A percentile compares a stretch with the other conserved stretches of the same genome.
Evolutionary conservation across 2,329 filamentous ascomycete genomes (phyloP).

Genomic region (Epichloe festucae): DNA sequence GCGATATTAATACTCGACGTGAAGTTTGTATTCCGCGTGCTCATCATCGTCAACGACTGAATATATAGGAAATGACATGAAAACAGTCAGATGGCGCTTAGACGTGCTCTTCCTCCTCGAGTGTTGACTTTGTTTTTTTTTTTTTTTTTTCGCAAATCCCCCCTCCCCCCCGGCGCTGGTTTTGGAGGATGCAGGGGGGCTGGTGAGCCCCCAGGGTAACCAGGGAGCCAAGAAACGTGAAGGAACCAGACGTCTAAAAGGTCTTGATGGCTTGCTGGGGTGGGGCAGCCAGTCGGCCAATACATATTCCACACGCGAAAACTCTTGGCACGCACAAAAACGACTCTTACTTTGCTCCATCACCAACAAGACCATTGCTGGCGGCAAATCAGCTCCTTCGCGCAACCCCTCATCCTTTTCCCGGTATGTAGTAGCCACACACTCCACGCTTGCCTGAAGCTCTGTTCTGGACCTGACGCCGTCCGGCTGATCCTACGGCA

Average conservation of each 20-base stretch:
- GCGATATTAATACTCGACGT: too few relatives aligned
- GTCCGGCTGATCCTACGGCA: not conserved
- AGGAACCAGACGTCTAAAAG: not conserved
- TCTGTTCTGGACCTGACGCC: not conserved
- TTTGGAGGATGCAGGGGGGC: not conserved
- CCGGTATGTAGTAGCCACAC: constrained; percentile 18
- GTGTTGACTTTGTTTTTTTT: too few relatives aligned
- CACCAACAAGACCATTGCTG: constrained; percentile 19
- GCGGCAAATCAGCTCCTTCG: constrained; percentile 23
- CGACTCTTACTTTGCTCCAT: constrained; percentile 23
- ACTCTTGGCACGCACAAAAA: constrained; percentile 35
- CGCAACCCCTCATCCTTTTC: constrained; percentile 18
- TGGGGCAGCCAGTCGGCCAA: constrained; percentile 17
- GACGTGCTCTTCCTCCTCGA: too few relatives aligned
- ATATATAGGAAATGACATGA: too few relatives aligned
- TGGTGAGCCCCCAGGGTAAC: not conserved
- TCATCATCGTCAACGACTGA: too few relatives aligned
- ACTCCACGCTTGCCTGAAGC: not conserved
- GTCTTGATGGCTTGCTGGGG: not conserved
- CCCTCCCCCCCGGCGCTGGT: too few relatives aligned
- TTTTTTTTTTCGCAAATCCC: too few relatives aligned
- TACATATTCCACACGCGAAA: constrained; percentile 28
- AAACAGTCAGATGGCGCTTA: too few relatives aligned
- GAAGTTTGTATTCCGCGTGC: too few relatives aligned
- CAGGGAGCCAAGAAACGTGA: not conserved